Evolutionary conservation across 208 protist genomes (phyloP), one percentile per base, ranked within the genome.

Genomic region (Angomonas deanei): DNA sequence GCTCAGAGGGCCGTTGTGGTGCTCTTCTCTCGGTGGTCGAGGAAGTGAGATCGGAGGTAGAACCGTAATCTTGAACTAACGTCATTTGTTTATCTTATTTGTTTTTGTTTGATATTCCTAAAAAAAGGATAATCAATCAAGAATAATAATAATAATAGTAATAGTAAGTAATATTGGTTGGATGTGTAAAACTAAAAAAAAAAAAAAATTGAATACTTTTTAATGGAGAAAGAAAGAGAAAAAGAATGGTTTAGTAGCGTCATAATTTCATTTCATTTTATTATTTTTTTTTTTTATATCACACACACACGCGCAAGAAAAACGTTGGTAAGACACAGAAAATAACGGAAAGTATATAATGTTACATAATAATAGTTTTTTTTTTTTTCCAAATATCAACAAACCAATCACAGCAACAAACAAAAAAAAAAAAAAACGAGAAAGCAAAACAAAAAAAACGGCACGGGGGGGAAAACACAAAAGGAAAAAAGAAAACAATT

Each of bases 151-250:
- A 53, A 53, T 26, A 53, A 53, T 53, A 53, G 19, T 53, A 53
- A 26, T 53, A 53, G 8, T 53, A 53, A 15, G 6, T 28, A 53
- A 15, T 15, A 24, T 28, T 53, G 23, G 23, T 21, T 38, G 10
- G 5, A 54, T 38, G 30, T 15, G 30, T 17, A 54, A 32, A 64
- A 2, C 30, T 8, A 32, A 64, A 64, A 64, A 64, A 54, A 38
- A 33, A 62, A 47, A 24, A 33, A 4, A 56, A 32, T 36, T 11
- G 50, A 56, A 26, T 15, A 15, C 6, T 32, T 17, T 10, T 24
- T 58, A 3, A 28, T 47, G 46, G 11, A 66, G 42, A 60, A 53
- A 60, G 31, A 61, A 46, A 61, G 55, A 61, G 55, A 42, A 61
- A 23, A 61, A 17, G 30, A 58, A 34, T 6, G 23, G 47, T 21